Conservation (phyloP, 768 basidiomycete genomes). For the Lactarius deliciosus region DNA sequence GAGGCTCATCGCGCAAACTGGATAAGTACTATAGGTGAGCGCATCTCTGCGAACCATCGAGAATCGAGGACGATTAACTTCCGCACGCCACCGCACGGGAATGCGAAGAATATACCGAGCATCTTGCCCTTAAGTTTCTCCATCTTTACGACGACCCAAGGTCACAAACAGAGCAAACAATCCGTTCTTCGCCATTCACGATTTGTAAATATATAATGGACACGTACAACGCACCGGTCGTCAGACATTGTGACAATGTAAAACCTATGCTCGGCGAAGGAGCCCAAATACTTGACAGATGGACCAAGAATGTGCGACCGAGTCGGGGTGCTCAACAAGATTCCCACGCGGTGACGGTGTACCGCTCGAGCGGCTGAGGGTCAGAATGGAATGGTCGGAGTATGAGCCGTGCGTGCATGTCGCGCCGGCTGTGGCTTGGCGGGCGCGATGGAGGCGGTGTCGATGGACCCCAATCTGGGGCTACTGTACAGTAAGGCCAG, state of each 20-base stretch:
- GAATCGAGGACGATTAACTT: conserved; percentile 45
- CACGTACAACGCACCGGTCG: conserved; percentile 50
- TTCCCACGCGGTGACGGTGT: conserved; percentile 68
- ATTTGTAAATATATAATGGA: too few relatives aligned
- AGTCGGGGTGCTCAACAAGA: conserved; percentile 80
- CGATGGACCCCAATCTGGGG: too few relatives aligned
- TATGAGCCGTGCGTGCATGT: conserved; percentile 68
- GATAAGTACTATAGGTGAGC: conserved; percentile 44
- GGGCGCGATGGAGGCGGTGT: not conserved
- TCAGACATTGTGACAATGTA: conserved; percentile 85
- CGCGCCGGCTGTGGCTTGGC: conserved; percentile 38
- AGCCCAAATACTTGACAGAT: conserved; percentile 51
- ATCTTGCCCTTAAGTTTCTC: conserved; percentile 50
- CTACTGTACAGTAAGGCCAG: too few relatives aligned
- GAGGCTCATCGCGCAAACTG: conserved; percentile 62
- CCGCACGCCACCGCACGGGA: not conserved
- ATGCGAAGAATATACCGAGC: conserved; percentile 47
- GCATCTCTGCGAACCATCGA: conserved; percentile 85
- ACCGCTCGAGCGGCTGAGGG: conserved; percentile 59
- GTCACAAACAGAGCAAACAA: conserved; percentile 52
- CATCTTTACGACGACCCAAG: conserved; percentile 83
- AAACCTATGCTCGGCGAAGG: conserved; percentile 62
- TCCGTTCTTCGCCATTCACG: too few relatives aligned
- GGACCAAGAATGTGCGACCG: conserved; percentile 76
- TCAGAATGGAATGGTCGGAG: conserved; percentile 66